These are phyloP conservation scores for Pachyrhizus erosus DNA, from an alignment of 306 rosid genomes.

Conservation along the genomic window DNA sequence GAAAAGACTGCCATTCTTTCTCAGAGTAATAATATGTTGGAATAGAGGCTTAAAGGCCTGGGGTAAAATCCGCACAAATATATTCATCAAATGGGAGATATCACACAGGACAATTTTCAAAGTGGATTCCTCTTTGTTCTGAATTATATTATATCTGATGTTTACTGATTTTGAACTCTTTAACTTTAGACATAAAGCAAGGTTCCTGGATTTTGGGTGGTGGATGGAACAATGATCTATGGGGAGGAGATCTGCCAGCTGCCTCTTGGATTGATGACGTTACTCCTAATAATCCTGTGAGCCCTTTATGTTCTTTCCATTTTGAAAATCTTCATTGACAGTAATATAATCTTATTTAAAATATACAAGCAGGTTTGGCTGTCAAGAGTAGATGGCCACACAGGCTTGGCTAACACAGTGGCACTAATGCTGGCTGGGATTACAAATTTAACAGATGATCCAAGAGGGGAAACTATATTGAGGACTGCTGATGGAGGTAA, in stretches of 20 bases:
- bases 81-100: conserved; percentile 14
- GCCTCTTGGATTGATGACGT: conserved; percentile 82
- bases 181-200: conserved; percentile 59
- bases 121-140: background rate
- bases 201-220: conserved; percentile 96
- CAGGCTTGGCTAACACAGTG: conserved; percentile 82
- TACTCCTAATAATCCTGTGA: conserved; percentile 81
- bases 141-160: background rate
- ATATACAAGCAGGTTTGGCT: conserved; percentile 71
- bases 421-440: conserved; percentile 74
- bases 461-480: conserved; percentile 77
- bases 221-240: conserved; percentile 90
- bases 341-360: conserved; percentile 32
- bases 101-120: background rate
- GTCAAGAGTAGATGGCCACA: conserved; percentile 84
- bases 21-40: background rate
- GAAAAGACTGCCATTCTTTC: conserved; percentile 19
- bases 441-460: conserved; percentile 62
- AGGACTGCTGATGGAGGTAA: conserved; percentile 70
- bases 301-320: conserved; percentile 39
- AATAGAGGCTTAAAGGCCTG: background rate
- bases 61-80: background rate
- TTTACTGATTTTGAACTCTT: conserved; percentile 20
- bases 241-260: conserved; percentile 87
- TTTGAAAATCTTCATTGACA: conserved; percentile 32